Percentiles rank a stretch among this genome's conserved stretches.
Conservation (phyloP, 176 grass and related monocot species). For the Tillandsia leiboldiana region DNA sequence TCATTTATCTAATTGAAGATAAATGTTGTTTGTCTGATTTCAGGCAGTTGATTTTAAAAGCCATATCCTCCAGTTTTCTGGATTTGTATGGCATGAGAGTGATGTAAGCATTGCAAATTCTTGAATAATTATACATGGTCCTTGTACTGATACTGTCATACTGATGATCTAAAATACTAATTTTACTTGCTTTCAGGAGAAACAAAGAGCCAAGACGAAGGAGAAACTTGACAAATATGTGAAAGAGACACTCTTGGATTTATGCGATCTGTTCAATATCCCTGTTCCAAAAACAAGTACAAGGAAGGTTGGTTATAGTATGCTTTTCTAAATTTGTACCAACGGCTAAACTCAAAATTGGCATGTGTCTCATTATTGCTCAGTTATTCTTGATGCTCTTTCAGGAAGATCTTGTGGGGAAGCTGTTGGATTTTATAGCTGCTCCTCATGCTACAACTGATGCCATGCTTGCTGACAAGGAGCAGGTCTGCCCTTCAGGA, state of each 20-base stretch:
- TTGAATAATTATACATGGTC: background rate
- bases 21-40: slow-evolving; percentile 15
- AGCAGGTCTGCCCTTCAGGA: slow-evolving; percentile 19
- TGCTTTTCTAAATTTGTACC: slow-evolving; percentile 1
- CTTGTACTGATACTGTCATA: slow-evolving; percentile 7
- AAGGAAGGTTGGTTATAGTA: slow-evolving; percentile 59
- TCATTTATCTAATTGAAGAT: background rate
- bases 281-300: slow-evolving; percentile 54
- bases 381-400: slow-evolving; percentile 32
- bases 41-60: slow-evolving; percentile 49
- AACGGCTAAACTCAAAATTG: too few relatives aligned
- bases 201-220: slow-evolving; percentile 87
- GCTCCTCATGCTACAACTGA: slow-evolving; percentile 54
- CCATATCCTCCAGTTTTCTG: slow-evolving; percentile 53
- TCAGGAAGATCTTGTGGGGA: slow-evolving; percentile 84
- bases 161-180: slow-evolving; percentile 17
- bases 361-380: too few relatives aligned
- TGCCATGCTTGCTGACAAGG: slow-evolving; percentile 33
- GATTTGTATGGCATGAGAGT: slow-evolving; percentile 59
- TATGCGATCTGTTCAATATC: slow-evolving; percentile 84
- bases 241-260: slow-evolving; percentile 63
- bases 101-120: slow-evolving; percentile 31
- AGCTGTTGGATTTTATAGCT: slow-evolving; percentile 88
- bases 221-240: slow-evolving; percentile 96
- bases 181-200: slow-evolving; percentile 60